A percentile compares a stretch with the other conserved stretches of the same genome.
Conservation (phyloP, 306 rosid species). For the Astragalus membranaceus region DNA sequence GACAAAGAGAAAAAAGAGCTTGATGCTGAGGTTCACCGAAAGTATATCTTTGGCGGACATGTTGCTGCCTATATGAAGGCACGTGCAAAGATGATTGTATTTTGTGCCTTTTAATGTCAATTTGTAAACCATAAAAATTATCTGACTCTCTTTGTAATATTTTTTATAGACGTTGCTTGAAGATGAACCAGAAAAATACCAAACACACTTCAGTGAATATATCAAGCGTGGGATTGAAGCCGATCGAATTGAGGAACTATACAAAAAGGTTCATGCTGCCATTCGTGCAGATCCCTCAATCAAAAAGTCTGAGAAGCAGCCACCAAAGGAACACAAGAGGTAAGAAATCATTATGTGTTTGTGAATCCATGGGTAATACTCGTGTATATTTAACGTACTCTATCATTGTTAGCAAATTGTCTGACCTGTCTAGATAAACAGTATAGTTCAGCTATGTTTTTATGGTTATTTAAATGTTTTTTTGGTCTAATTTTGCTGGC, state of each 20-base stretch:
- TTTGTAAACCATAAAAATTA: neutral
- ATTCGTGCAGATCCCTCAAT: constrained; percentile 51
- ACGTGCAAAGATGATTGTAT: neutral
- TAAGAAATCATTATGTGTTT: constrained; percentile 3
- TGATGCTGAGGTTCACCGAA: constrained; percentile 71
- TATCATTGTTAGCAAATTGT: neutral
- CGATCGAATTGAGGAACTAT: constrained; percentile 55
- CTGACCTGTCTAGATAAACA: neutral
- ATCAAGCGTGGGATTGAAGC: constrained; percentile 54
- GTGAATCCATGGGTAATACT: neutral
- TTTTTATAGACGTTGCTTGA: constrained; percentile 47
- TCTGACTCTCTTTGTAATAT: neutral
- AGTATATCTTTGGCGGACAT: constrained; percentile 68
- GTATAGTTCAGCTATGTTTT: neutral
- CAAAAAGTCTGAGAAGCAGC: constrained; percentile 52
- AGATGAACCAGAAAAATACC: constrained; percentile 80
- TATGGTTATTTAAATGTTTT: neutral
- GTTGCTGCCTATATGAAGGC: constrained; percentile 67
- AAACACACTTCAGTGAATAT: constrained; percentile 59
- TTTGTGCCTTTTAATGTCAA: neutral
- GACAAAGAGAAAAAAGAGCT: constrained; percentile 58
- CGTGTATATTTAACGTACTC: neutral
- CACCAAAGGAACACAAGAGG: constrained; percentile 68
- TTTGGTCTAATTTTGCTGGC: neutral
- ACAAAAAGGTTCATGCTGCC: constrained; percentile 76